Conservation (phyloP, 352 stramenopile species). For the Phytophthora agathidicida region DNA sequence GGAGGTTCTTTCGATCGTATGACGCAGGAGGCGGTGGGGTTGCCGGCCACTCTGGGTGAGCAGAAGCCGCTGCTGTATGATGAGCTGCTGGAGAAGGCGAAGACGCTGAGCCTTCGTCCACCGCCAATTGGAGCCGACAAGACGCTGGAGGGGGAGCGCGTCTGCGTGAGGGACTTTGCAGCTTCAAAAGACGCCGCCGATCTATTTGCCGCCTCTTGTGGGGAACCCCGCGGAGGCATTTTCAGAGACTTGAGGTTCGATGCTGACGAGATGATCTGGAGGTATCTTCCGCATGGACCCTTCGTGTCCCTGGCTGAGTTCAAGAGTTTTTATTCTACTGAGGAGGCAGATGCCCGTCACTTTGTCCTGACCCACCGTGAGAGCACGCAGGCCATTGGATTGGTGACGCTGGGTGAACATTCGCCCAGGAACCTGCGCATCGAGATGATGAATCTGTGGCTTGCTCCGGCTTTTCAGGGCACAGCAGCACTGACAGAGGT, state of each 20-base stretch:
- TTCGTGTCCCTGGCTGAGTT: slow-evolving; percentile 53
- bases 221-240: slow-evolving; percentile 49
- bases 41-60: slow-evolving; percentile 62
- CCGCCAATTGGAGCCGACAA: slow-evolving; percentile 29
- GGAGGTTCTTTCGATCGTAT: slow-evolving; percentile 92
- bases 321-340: slow-evolving; percentile 40
- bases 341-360: slow-evolving; percentile 46
- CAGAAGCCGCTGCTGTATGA: slow-evolving; percentile 89
- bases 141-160: slow-evolving; percentile 41
- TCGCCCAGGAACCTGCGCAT: slow-evolving; percentile 81
- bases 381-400: slow-evolving; percentile 68
- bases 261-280: slow-evolving; percentile 83
- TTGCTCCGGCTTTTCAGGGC: slow-evolving; percentile 80
- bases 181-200: slow-evolving; percentile 22
- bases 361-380: slow-evolving; percentile 67
- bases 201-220: slow-evolving; percentile 60
- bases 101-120: slow-evolving; percentile 39
- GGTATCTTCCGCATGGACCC: slow-evolving; percentile 65
- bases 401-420: slow-evolving; percentile 77
- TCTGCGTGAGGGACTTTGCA: slow-evolving; percentile 60
- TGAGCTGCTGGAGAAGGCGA: slow-evolving; percentile 71
- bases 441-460: slow-evolving; percentile 82
- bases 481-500: slow-evolving; percentile 50
- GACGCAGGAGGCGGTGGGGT: slow-evolving; percentile 70
- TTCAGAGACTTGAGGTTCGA: slow-evolving; percentile 70